Evolutionary conservation across 2,329 filamentous ascomycete genomes (phyloP).

Genomic region (Rhytidhysteron rufulum): DNA sequence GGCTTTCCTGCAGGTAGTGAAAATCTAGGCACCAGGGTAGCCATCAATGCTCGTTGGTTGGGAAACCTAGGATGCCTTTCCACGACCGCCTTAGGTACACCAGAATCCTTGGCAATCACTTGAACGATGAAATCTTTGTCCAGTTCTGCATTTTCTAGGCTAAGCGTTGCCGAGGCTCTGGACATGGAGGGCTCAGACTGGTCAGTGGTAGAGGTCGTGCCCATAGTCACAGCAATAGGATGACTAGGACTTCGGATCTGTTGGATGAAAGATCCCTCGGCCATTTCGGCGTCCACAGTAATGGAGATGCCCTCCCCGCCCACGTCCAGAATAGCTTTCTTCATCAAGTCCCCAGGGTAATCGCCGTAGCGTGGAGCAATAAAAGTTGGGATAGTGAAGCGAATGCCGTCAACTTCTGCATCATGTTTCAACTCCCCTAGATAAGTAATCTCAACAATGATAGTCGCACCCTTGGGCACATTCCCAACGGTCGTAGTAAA

Average conservation of each 20-base stretch:
- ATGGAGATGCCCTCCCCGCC: slow-evolving; percentile 47
- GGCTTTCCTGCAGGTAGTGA: slow-evolving; percentile 52
- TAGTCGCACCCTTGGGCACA: slow-evolving; percentile 54
- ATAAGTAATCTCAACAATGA: slow-evolving; percentile 62
- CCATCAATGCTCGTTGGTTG: slow-evolving; percentile 64
- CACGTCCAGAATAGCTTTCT: slow-evolving; percentile 9
- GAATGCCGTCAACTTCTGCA: slow-evolving; percentile 61
- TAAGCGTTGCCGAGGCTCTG: slow-evolving; percentile 60
- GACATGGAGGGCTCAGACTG: slow-evolving; percentile 50
- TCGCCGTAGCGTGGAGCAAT: slow-evolving; percentile 65
- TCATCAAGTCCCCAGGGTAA: slow-evolving; percentile 37
- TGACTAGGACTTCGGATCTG: slow-evolving; percentile 65
- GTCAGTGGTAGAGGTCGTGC: slow-evolving; percentile 49
- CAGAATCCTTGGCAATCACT: slow-evolving; percentile 57
- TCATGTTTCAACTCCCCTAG: slow-evolving; percentile 71
- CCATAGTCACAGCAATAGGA: slow-evolving; percentile 62
- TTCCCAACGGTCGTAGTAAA: slow-evolving; percentile 68
- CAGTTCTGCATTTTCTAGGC: slow-evolving; percentile 51
- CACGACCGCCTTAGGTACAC: slow-evolving; percentile 60
- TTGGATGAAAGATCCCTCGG: slow-evolving; percentile 54
- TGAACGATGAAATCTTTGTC: slow-evolving; percentile 66
- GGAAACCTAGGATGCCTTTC: slow-evolving; percentile 62
- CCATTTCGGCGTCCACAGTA: slow-evolving; percentile 58
- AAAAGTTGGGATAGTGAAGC: slow-evolving; percentile 64
- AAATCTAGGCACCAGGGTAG: slow-evolving; percentile 67